Evolutionary conservation across 495 filamentous ascomycete genomes (phyloP).

Genomic region (Talaromyces thailandensis): DNA sequence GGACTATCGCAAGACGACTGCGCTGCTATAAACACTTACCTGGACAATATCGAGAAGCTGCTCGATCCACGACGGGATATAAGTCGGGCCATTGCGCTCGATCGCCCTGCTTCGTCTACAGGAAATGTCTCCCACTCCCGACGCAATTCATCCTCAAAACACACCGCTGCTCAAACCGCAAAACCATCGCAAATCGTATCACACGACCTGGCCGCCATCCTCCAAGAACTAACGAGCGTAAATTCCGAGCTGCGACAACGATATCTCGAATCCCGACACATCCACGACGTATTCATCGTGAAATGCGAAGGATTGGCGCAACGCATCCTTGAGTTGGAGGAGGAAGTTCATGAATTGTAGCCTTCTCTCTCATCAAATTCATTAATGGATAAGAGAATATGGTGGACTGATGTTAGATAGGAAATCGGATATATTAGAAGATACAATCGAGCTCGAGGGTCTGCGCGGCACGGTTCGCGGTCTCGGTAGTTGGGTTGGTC

Average conservation of each 20-base stretch:
- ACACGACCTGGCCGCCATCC: conserved; percentile 11
- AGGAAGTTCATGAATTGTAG: conserved; percentile 27
- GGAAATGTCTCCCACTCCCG: too few species aligned
- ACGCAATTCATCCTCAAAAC: not conserved
- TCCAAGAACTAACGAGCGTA: conserved; percentile 18
- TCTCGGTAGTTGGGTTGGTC: conserved; percentile 22
- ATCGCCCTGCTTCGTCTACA: conserved; percentile 9
- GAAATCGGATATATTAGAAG: conserved; percentile 22
- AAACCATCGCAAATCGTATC: conserved; percentile 2
- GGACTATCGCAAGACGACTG: conserved; percentile 11
- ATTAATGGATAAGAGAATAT: not conserved
- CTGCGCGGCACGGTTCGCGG: conserved; percentile 29
- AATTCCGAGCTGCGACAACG: conserved; percentile 21
- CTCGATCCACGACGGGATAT: conserved; percentile 19
- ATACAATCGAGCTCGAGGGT: conserved; percentile 26
- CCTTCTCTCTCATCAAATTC: not conserved
- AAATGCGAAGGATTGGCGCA: conserved; percentile 18
- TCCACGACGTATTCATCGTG: conserved; percentile 22
- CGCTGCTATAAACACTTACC: conserved; percentile 16
- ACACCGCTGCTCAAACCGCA: not conserved
- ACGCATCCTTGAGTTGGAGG: conserved; percentile 19
- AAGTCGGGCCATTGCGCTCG: conserved; percentile 12
- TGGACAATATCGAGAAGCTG: conserved; percentile 21
- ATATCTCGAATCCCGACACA: conserved; percentile 22
- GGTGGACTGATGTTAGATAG: conserved; percentile 9